Percentiles rank a stretch among this genome's conserved stretches.
Evolutionary conservation across 1,284 basidiomycete species (phyloP).

Genomic region (Boletus semigastroideus): DNA sequence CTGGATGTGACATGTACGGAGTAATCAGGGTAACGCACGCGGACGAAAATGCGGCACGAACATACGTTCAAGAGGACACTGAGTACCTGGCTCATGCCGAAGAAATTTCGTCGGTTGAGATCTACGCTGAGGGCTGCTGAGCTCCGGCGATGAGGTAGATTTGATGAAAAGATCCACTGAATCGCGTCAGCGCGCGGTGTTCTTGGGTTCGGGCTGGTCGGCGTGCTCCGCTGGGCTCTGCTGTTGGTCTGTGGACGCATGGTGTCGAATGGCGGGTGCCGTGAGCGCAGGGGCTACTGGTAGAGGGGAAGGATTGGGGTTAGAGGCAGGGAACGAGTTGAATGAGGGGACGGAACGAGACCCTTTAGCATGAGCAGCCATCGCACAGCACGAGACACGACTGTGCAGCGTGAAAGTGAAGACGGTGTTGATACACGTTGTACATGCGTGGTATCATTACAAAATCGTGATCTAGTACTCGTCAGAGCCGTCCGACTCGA

Average conservation of each 20-base stretch:
- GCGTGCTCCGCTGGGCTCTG: conserved; percentile 24
- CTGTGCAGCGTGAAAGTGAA: conserved; percentile 29
- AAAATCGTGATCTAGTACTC: too few relatives aligned
- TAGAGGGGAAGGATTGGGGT: neutral
- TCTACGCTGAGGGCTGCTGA: conserved; percentile 57
- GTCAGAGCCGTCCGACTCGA: conserved; percentile 20
- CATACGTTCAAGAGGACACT: conserved; percentile 73
- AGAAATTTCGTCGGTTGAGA: conserved; percentile 66
- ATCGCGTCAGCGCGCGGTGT: conserved; percentile 34
- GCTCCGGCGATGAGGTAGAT: conserved; percentile 59
- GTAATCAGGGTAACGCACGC: conserved; percentile 9
- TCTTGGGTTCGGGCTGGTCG: conserved; percentile 26
- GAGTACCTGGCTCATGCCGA: conserved; percentile 76
- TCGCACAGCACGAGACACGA: conserved; percentile 31
- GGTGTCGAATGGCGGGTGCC: conserved; percentile 5
- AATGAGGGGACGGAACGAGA: conserved; percentile 17
- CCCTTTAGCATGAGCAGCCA: conserved; percentile 27
- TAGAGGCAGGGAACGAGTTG: conserved; percentile 7
- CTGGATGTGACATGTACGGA: conserved; percentile 36
- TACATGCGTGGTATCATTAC: conserved; percentile 18
- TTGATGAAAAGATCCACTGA: conserved; percentile 73
- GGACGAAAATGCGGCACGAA: conserved; percentile 13
- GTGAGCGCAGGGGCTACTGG: conserved; percentile 6
- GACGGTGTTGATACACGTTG: conserved; percentile 26
- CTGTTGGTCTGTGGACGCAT: conserved; percentile 28